Evolutionary conservation across 75 land plant genomes (phyloP).

Genomic region (Larix kaempferi): DNA sequence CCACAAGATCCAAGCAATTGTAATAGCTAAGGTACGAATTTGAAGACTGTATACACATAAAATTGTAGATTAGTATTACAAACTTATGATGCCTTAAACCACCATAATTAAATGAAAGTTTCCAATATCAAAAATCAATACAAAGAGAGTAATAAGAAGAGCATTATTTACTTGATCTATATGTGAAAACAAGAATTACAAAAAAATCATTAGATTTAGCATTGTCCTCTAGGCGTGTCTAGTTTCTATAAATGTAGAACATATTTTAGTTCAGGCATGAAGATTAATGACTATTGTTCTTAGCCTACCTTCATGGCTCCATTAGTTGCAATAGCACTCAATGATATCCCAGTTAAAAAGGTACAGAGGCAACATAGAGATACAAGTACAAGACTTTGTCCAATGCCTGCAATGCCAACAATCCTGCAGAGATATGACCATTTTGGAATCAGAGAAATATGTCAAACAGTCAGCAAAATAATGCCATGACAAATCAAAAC

Average conservation of each 20-base stretch:
- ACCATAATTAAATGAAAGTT: neutral
- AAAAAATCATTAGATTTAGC: neutral
- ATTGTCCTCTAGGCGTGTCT: neutral
- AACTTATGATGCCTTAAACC: neutral
- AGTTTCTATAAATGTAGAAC: neutral
- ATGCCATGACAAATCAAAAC: neutral
- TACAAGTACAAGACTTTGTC: slow-evolving; percentile 78
- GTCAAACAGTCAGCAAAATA: neutral
- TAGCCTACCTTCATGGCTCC: slow-evolving; percentile 97
- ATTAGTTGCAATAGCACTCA: slow-evolving; percentile 99
- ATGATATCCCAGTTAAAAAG: slow-evolving; percentile 82
- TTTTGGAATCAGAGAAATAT: neutral
- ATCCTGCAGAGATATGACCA: slow-evolving; percentile 61
- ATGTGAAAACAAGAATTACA: neutral
- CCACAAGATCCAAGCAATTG: too few relatives aligned
- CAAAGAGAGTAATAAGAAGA: neutral
- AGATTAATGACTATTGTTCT: neutral
- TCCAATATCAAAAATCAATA: neutral
- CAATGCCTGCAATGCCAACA: slow-evolving; percentile 97
- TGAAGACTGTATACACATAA: too few relatives aligned
- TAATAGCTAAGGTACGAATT: too few relatives aligned
- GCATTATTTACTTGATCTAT: neutral
- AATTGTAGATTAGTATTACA: neutral
- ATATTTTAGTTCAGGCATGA: neutral
- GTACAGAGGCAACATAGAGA: slow-evolving; percentile 86